A percentile compares a stretch with the other conserved stretches of the same genome.
phyloP scores from a whole-genome alignment of 495 filamentous ascomycete genomes.

The Annulohypoxylon bovei region DNA sequence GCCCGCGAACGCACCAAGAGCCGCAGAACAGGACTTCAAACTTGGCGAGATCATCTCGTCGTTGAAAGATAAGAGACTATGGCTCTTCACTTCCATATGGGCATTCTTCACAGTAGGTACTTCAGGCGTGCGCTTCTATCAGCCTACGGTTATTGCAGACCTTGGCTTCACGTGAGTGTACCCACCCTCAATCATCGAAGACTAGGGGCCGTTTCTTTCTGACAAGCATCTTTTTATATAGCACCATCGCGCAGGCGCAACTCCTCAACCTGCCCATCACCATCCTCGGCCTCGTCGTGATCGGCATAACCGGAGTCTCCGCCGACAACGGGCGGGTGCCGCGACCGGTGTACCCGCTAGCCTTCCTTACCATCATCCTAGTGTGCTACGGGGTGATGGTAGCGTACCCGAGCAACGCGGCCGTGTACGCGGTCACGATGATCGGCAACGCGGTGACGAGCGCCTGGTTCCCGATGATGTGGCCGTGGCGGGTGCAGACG shows the following conservation, averaged over 20 bases:
- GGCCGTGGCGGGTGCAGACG: constrained; percentile 57
- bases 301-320: constrained; percentile 50
- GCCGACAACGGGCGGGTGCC: constrained; percentile 56
- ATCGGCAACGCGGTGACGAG: constrained; percentile 51
- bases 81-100: constrained; percentile 54
- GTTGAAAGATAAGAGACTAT: constrained; percentile 49
- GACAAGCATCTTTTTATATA: constrained; percentile 12
- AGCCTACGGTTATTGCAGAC: constrained; percentile 56
- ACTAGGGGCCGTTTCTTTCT: not conserved
- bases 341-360: constrained; percentile 53
- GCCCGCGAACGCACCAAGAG: constrained; percentile 52
- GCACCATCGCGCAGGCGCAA: constrained; percentile 52
- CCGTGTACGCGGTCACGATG: constrained; percentile 54
- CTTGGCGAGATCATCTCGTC: constrained; percentile 46
- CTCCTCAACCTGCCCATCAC: constrained; percentile 55
- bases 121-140: constrained; percentile 56
- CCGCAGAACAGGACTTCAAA: constrained; percentile 52
- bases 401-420: constrained; percentile 53
- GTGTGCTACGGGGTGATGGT: constrained; percentile 55
- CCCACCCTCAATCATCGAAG: not conserved
- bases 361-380: constrained; percentile 54
- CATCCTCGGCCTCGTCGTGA: constrained; percentile 49
- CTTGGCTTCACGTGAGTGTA: constrained; percentile 53
- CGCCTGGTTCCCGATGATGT: constrained; percentile 57
- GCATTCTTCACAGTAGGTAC: constrained; percentile 56